These are phyloP conservation scores for Fusarium chlamydosporum DNA, from an alignment of 2,329 filamentous ascomycete species.

Conservation along the genomic window DNA sequence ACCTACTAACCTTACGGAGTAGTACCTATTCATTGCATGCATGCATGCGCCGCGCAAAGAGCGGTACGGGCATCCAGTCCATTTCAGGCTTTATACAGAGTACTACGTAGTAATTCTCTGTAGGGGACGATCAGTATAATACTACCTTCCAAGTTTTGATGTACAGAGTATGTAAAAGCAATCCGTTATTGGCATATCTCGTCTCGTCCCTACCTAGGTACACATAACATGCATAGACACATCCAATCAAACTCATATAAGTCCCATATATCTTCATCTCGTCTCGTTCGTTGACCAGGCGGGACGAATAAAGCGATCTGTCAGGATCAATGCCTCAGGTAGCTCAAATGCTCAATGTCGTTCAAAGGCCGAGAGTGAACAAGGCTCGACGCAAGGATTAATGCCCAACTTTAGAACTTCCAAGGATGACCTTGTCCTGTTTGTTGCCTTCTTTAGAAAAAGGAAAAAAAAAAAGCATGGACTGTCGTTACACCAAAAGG, in stretches of 20 bases:
- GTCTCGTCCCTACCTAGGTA: not conserved
- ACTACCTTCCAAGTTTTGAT: conserved; percentile 23
- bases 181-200: conserved; percentile 10
- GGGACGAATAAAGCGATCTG: conserved; percentile 12
- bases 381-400: conserved; percentile 18
- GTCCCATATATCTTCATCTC: conserved; percentile 17
- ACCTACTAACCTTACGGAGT: too few species aligned
- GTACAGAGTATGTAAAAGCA: not conserved
- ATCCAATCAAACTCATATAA: not conserved
- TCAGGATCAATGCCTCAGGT: conserved; percentile 37
- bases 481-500: conserved; percentile 13
- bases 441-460: not conserved
- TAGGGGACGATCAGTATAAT: not conserved
- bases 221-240: not conserved
- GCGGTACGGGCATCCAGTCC: conserved; percentile 22
- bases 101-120: not conserved
- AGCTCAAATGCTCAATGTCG: conserved; percentile 23
- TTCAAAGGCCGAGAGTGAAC: conserved; percentile 22
- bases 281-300: conserved; percentile 4
- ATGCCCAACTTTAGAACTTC: conserved; percentile 4
- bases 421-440: conserved; percentile 15
- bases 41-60: conserved; percentile 23
- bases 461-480: not conserved
- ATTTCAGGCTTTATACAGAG: conserved; percentile 11
- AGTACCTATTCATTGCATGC: conserved; percentile 21